Base-by-base conservation (phyloP, 257 asterid species). In the Echium plantagineum region DNA sequence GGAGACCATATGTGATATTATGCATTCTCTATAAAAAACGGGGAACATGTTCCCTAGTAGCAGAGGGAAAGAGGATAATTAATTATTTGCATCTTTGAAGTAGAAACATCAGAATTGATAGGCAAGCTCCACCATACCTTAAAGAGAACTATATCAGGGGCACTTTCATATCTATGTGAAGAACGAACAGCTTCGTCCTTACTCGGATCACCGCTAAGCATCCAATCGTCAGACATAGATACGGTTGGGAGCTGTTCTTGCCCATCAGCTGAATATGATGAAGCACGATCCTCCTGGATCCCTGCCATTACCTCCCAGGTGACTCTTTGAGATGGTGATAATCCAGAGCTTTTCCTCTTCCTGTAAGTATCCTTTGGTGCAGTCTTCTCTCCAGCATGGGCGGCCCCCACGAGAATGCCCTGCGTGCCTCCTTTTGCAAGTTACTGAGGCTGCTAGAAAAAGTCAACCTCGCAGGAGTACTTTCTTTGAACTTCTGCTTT, bases 381-480 rank as follows among this genome's bases (percentile, higher is more conserved):
- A 69, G 80, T 71, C 77, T 88, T 88, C 54, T 91, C 98, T 69
- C 87, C 98, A 63, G 81, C 31, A 62, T 78, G 79, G 63, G 97
- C 56, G 96, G 95, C 55, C 94, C 69, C 98, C 98, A 91, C 31
- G 96, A 85, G 82, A 88, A 91, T 70, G 96, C 98, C 80, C 98
- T 77, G 58, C 96, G 94, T 62, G 94, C 97, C 82, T 89, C 97
- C 77, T 88, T 91, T 71, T 88, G 98, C 77, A 88, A 76, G 78
- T 88, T 82, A 72, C 90, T 91, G 19, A 85, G 81, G 78, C 96
- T 88, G 78, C 83, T 88, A 71, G 78, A 80, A 68, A 91, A 88
- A 61, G 94, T 76, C 74, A 94, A 82, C 72, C 90, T 73, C 1
- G 90, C 74, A 35, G 95, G 95, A 57, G 95, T 81, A 72, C 81